Percentiles rank a stretch among this genome's conserved stretches.
These are phyloP conservation scores for Alternaria consortialis DNA, from an alignment of 2,329 filamentous ascomycete species.

Conservation along the genomic window DNA sequence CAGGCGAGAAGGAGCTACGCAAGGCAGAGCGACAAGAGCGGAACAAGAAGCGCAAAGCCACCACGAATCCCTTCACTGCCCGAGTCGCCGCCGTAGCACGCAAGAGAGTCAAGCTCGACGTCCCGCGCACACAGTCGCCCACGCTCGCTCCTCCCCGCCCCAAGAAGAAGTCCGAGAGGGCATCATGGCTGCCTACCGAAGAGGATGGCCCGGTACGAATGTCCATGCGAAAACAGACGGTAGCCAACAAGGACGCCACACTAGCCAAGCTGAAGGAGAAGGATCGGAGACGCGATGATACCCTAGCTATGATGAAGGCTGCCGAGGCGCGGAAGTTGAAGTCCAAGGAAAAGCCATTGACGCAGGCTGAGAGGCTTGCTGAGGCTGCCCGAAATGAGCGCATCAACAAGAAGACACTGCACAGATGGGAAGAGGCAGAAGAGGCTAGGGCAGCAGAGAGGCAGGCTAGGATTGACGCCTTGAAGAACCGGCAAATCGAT, in stretches of 20 bases:
- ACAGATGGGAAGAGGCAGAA: constrained; percentile 93
- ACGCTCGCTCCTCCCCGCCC: constrained; percentile 57
- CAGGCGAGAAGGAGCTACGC: constrained; percentile 88
- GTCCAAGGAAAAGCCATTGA: constrained; percentile 80
- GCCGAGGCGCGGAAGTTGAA: constrained; percentile 72
- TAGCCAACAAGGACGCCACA: constrained; percentile 65
- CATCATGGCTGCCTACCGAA: constrained; percentile 72
- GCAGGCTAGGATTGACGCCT: constrained; percentile 80
- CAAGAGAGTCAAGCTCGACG: constrained; percentile 51
- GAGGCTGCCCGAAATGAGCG: constrained; percentile 86
- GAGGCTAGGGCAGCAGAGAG: constrained; percentile 86
- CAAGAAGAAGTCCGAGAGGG: constrained; percentile 76
- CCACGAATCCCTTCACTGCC: constrained; percentile 56
- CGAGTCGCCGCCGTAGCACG: constrained; percentile 50
- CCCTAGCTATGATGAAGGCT: constrained; percentile 70
- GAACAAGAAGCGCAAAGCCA: constrained; percentile 80
- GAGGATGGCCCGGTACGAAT: constrained; percentile 70
- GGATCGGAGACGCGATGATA: constrained; percentile 74
- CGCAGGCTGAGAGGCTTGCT: constrained; percentile 82
- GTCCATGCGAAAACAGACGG: constrained; percentile 69
- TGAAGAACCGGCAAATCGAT: constrained; percentile 85
- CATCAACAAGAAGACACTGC: constrained; percentile 87
- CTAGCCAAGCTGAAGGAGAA: constrained; percentile 78
- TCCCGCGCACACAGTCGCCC: constrained; percentile 52
- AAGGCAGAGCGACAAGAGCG: constrained; percentile 72